Evolutionary conservation across 768 basidiomycete genomes (phyloP), one percentile per base, ranked within the genome.

Genomic region (Cystofilobasidium capitatum): DNA sequence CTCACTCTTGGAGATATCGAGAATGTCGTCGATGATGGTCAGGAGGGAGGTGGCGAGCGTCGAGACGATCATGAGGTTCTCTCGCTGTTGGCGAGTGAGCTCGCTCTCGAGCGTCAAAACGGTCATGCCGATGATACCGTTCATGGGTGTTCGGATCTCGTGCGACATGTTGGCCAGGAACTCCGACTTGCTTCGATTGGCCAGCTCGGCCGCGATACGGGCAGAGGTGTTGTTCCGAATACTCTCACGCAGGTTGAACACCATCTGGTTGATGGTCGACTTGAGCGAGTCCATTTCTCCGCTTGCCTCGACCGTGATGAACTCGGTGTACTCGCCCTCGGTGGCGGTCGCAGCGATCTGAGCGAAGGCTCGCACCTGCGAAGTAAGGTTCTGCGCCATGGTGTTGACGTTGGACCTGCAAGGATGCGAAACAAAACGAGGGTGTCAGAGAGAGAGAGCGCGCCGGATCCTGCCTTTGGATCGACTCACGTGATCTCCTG

Each of bases 211-310:
- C 0, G 93, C 92, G 77, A 97, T 93, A 74, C 93, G 84, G 9
- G 96, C 96, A 26, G 89, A 89, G 1, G 92, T 98, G 76, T 99
- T 98, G 86, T 93, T 96, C 83, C 97, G 94, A 62, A 99, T 96
- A 71, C 85, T 86, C 76, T 98, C 93, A 31, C 96, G 82, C 78
- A 99, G 82, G 73, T 93, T 93, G 81, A 90, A 94, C 65, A 99
- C 91, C 96, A 98, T 99, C 78, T 96, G 74, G 60, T 77, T 77
- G 72, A 78, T 78, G 65, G 62, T 47, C 1, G 91, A 96, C 83
- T 99, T 98, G 79, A 99, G 83, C 58, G 90, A 92, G 78, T 98
- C 93, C 96, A 98, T 98, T 78, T 99, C 96, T 61, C 96, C 96
- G 70, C 85, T 87, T 1, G 96, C 96, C 74, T 98, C 94, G 74